phyloP scores from a whole-genome alignment of 2,329 filamentous ascomycete species.

The Orbilia quercus region DNA sequence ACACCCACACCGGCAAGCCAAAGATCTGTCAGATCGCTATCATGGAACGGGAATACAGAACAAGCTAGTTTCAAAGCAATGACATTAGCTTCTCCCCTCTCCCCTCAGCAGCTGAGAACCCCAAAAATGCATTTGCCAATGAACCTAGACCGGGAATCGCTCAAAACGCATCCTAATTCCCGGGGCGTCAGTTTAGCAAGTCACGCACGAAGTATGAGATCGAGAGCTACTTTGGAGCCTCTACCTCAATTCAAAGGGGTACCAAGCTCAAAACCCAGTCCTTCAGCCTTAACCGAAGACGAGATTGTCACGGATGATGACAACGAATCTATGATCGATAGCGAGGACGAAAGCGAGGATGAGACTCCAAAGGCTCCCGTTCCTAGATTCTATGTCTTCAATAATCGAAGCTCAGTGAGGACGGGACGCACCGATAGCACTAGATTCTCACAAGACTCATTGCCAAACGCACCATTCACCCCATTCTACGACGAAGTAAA shows the following conservation, averaged over 20 bases:
- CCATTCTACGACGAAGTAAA: slow-evolving; percentile 35
- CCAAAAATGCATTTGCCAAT: slow-evolving; percentile 15
- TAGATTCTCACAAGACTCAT: slow-evolving; percentile 47
- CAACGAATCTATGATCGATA: slow-evolving; percentile 41
- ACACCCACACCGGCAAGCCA: slow-evolving; percentile 41
- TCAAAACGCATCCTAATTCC: slow-evolving; percentile 49
- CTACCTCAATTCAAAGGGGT: background rate
- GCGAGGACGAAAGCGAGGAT: slow-evolving; percentile 30
- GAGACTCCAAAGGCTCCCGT: slow-evolving; percentile 10
- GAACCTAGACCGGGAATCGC: slow-evolving; percentile 32
- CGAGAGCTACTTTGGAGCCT: background rate
- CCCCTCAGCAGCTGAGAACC: slow-evolving; percentile 20
- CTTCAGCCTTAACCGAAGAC: slow-evolving; percentile 24
- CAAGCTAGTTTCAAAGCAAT: slow-evolving; percentile 6
- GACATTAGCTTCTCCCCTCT: slow-evolving; percentile 18
- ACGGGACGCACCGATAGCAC: slow-evolving; percentile 35
- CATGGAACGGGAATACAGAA: slow-evolving; percentile 33
- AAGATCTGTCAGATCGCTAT: slow-evolving; percentile 37
- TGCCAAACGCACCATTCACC: slow-evolving; percentile 34
- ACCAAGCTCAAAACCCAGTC: slow-evolving; percentile 10
- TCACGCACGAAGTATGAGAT: slow-evolving; percentile 4
- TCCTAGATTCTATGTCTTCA: slow-evolving; percentile 14
- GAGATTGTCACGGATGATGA: slow-evolving; percentile 48
- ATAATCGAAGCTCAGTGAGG: slow-evolving; percentile 33
- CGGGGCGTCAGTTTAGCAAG: slow-evolving; percentile 16